phyloP scores from a whole-genome alignment of 2,329 filamentous ascomycete species.

The Bipolaris bicolor region DNA sequence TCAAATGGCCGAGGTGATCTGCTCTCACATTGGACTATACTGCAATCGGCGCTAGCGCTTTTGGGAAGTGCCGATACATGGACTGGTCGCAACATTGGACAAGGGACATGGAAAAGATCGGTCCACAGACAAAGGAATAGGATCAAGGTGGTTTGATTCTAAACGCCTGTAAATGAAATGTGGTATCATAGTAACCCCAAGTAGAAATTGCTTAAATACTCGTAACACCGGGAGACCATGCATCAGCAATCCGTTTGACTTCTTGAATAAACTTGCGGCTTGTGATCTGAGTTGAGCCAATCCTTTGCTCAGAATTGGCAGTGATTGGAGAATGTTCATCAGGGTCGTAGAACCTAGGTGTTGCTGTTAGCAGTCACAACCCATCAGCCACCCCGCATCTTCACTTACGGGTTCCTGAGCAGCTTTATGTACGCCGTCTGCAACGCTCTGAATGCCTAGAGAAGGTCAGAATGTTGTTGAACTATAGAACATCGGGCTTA shows the following conservation, averaged over 20 bases:
- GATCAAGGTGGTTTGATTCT: not conserved
- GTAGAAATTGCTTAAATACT: slow-evolving; percentile 56
- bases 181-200: slow-evolving; percentile 24
- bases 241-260: slow-evolving; percentile 82
- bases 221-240: slow-evolving; percentile 77
- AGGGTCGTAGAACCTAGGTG: slow-evolving; percentile 81
- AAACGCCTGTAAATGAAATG: slow-evolving; percentile 39
- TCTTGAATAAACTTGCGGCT: slow-evolving; percentile 82
- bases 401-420: slow-evolving; percentile 71
- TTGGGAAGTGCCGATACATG: slow-evolving; percentile 12
- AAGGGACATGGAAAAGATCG: not conserved
- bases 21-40: slow-evolving; percentile 28
- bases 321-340: slow-evolving; percentile 75
- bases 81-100: slow-evolving; percentile 1
- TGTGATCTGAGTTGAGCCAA: slow-evolving; percentile 70
- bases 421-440: slow-evolving; percentile 90
- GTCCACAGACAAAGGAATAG: not conserved
- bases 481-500: slow-evolving; percentile 48
- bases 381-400: too few relatives aligned
- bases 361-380: slow-evolving; percentile 61
- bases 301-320: slow-evolving; percentile 52
- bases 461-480: slow-evolving; percentile 11
- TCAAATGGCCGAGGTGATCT: slow-evolving; percentile 29
- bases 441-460: slow-evolving; percentile 81
- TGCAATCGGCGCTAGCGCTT: slow-evolving; percentile 32